phyloP scores from a whole-genome alignment of 2,329 filamentous ascomycete species.

The Aureobasidium sp. region DNA sequence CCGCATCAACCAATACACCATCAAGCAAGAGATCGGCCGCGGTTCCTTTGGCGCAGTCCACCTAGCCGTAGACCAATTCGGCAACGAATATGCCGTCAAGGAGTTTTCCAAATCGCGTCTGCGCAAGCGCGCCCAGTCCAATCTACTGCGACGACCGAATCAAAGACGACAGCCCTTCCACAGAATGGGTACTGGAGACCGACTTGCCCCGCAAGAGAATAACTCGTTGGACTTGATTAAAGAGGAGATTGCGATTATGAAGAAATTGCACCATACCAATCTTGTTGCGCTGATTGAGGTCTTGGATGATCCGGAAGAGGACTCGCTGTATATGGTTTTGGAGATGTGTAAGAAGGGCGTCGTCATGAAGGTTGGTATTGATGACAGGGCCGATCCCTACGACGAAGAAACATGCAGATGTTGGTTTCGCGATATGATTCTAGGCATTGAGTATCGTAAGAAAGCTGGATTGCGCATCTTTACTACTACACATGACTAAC shows the following conservation, averaged over 20 bases:
- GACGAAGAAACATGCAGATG: slow-evolving; percentile 70
- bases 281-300: slow-evolving; percentile 92
- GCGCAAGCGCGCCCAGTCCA: slow-evolving; percentile 81
- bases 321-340: slow-evolving; percentile 96
- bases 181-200: slow-evolving; percentile 46
- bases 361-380: slow-evolving; percentile 90
- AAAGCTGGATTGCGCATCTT: slow-evolving; percentile 17
- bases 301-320: slow-evolving; percentile 87
- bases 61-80: slow-evolving; percentile 80
- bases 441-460: slow-evolving; percentile 87
- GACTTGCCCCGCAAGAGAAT: slow-evolving; percentile 46
- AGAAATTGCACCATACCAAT: slow-evolving; percentile 91
- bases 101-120: slow-evolving; percentile 93
- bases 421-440: slow-evolving; percentile 90
- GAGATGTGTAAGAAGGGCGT: slow-evolving; percentile 99
- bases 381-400: slow-evolving; percentile 74
- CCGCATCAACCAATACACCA: slow-evolving; percentile 88
- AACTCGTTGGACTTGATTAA: slow-evolving; percentile 79
- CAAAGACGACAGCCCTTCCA: slow-evolving; percentile 49
- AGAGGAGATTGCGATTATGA: slow-evolving; percentile 98
- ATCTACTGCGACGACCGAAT: slow-evolving; percentile 63
- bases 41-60: slow-evolving; percentile 95
- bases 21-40: slow-evolving; percentile 91
- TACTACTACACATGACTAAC: background rate
- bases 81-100: slow-evolving; percentile 90